Conservation (phyloP, 2,329 filamentous ascomycete species). For the Plectosphaerella plurivora region DNA sequence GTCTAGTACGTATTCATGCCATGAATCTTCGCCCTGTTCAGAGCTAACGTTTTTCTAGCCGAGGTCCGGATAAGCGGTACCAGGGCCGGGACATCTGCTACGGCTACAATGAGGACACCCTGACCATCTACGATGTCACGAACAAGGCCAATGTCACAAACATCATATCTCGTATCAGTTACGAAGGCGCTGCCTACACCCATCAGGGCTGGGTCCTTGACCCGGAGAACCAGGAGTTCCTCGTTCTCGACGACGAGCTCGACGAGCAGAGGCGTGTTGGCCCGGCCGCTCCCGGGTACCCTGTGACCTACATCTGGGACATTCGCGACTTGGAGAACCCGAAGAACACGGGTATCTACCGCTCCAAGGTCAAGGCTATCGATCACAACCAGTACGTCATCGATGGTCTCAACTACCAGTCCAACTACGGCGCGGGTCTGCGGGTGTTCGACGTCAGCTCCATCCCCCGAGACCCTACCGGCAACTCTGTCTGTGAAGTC, state of each 20-base stretch:
- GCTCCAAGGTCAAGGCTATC: slow-evolving; percentile 32
- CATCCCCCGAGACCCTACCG: slow-evolving; percentile 26
- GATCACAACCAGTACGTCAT: slow-evolving; percentile 46
- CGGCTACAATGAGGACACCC: slow-evolving; percentile 47
- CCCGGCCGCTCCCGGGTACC: slow-evolving; percentile 34
- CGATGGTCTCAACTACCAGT: slow-evolving; percentile 39
- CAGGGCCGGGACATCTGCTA: slow-evolving; percentile 50
- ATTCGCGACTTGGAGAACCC: slow-evolving; percentile 36
- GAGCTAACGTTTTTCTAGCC: slow-evolving; percentile 40
- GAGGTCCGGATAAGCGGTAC: slow-evolving; percentile 43
- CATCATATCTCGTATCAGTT: slow-evolving; percentile 46
- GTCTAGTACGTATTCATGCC: slow-evolving; percentile 27
- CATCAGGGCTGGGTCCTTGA: slow-evolving; percentile 54
- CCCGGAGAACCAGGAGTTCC: slow-evolving; percentile 34
- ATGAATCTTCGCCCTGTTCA: background rate
- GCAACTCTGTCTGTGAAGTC: slow-evolving; percentile 33
- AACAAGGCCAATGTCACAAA: slow-evolving; percentile 37
- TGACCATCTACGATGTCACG: slow-evolving; percentile 49
- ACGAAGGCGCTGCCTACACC: slow-evolving; percentile 52
- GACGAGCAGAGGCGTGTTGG: slow-evolving; percentile 39
- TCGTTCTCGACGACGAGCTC: slow-evolving; percentile 48
- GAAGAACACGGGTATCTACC: slow-evolving; percentile 35
- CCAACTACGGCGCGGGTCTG: slow-evolving; percentile 45
- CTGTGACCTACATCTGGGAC: slow-evolving; percentile 48
- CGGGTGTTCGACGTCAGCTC: slow-evolving; percentile 29